Conservation (phyloP, 176 grass and related monocot genomes). For the Bonia amplexicaulis region DNA sequence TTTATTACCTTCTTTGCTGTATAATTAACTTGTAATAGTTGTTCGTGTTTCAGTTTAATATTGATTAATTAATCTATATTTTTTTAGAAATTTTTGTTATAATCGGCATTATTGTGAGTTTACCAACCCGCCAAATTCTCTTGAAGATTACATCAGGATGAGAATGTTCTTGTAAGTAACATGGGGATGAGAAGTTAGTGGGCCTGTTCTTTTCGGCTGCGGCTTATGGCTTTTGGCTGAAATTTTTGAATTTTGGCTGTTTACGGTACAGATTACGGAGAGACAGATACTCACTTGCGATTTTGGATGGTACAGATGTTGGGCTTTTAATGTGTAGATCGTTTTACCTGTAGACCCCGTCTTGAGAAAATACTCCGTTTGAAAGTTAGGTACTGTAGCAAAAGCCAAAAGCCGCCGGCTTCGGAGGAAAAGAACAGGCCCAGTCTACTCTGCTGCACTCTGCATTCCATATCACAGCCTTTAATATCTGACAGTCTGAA, state of each 20-base stretch:
- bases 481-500: neutral
- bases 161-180: neutral
- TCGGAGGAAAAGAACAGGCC: too few species aligned
- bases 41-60: neutral
- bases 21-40: neutral
- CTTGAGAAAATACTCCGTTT: too few species aligned
- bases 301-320: too few species aligned
- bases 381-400: too few species aligned
- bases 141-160: neutral
- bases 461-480: neutral
- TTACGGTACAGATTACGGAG: too few species aligned
- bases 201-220: too few species aligned
- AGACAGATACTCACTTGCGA: too few species aligned
- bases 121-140: neutral
- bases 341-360: too few species aligned
- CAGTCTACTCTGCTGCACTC: neutral
- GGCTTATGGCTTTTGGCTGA: too few species aligned
- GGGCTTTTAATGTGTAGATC: too few species aligned
- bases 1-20: neutral
- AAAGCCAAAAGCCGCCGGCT: too few species aligned
- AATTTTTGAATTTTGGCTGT: too few species aligned
- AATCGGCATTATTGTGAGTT: neutral
- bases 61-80: neutral
- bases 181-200: neutral
- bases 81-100: neutral